Evolutionary conservation across 306 rosid genomes (phyloP), one percentile per base, ranked within the genome.

Genomic region (Aeschynomene evenia): DNA sequence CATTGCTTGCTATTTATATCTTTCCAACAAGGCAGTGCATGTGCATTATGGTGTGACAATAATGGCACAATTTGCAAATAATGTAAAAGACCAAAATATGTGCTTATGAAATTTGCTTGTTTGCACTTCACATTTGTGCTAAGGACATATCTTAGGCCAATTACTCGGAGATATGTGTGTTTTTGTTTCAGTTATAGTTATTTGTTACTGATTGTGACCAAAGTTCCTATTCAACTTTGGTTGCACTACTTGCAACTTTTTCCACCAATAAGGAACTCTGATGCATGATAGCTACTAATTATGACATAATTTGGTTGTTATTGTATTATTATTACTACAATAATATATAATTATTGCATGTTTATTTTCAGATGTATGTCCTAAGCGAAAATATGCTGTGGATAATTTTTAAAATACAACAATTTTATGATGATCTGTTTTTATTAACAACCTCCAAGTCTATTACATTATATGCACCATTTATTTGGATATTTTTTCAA

Each of bases 11-110:
- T 39, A 11, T 3, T n/a, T 15, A 0, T 1, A 7, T 18, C 13
- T 42, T 14, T 14, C 49, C 15, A 42, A 42, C 15, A 42, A 42
- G 49, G 18, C 16, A 2, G 16, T 42, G 18, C 49, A 42, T 42
- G 18, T 13, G 49, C 49, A 12, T 12, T 79, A 76, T 76, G 77
- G 23, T 53, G 83, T 85, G 87, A 88, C 85, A 87, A 83, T 19
- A 45, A 36, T 80, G 81, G 83, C 73, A 77, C 2, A 6, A 10
- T 21, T 26, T 7, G 86, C 50, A 70, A 68, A 63, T 76, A n/a
- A 31, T n/a, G 9, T 4, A 10, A 21, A n/a, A 4, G 7, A 1
- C 1, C 11, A 0, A 2, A n/a, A 54, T 7, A 74, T 16, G 11
- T 50, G 15, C 62, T 49, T 60, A n/a, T 20, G 42, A 28, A 70